Evolutionary conservation across 768 basidiomycete genomes (phyloP), one percentile per base, ranked within the genome.

Genomic region (Lyophyllum atratum): DNA sequence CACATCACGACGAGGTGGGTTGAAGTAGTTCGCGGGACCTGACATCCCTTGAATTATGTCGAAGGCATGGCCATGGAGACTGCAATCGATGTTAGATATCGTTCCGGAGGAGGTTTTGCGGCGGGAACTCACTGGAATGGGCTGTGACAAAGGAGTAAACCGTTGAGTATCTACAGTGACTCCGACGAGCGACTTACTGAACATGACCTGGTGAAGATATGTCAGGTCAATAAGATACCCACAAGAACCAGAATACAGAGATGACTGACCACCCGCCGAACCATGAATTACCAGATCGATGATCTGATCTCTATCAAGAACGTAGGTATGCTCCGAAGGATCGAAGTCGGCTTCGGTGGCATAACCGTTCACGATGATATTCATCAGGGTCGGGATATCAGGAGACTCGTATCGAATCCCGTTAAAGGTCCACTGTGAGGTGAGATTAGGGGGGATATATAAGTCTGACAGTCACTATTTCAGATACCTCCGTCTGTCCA

Each of bases 391-490:
- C 3, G 68, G 68, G 22, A 67, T 51, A 24, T 37, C 49, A 1
- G 67, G 68, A 12, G 66, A 58, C 9, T 49, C 47, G 39, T 67
- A 69, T 6, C 46, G 39, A 19, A 65, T 60, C 1, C 55, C 64
- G 44, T 68, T 68, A 43, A 68, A 15, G 17, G 34, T 55, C 54
- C 54, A 55, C 65, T 37, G 61, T 24, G 26, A 40, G 15, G 19
- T 39, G 22, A 46, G 21, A 11, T 55, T 19, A n/a, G 17, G 5
- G 10, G n/a, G 17, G 39, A n/a, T 52, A 82, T 80, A 39, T 66
- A 66, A n/a, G 26, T 48, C 5, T 15, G 28, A 4, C 28, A 26
- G 65, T 81, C 80, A 8, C 62, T 60, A 55, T 79, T 76, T 68
- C 72, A 21, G 28, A 19, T 17, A 39, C 67, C 78, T 6, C 70